These are phyloP conservation scores for Colletotrichum liriopes DNA, from an alignment of 2,329 filamentous ascomycete species.

Conservation along the genomic window DNA sequence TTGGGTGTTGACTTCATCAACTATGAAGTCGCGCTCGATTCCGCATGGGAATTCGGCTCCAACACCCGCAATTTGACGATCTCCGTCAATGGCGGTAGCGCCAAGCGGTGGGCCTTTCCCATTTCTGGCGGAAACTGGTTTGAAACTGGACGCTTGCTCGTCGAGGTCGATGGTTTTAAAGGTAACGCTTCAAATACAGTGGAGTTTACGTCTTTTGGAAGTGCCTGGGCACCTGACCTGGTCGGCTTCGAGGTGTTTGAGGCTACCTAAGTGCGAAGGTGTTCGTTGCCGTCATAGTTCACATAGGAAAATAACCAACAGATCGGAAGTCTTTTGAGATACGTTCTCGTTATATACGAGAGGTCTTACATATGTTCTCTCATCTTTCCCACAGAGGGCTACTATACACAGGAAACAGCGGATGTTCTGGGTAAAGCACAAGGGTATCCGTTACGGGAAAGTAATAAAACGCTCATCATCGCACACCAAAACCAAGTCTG, in stretches of 20 bases:
- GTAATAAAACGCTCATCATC: background rate
- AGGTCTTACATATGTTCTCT: background rate
- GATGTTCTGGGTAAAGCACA: slow-evolving; percentile 6
- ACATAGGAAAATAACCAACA: background rate
- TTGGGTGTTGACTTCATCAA: slow-evolving; percentile 67
- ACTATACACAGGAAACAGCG: slow-evolving; percentile 6
- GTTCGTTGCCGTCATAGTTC: too few species aligned
- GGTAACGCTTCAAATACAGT: slow-evolving; percentile 57
- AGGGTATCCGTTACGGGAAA: slow-evolving; percentile 33
- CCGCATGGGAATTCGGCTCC: slow-evolving; percentile 54
- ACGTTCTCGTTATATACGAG: too few species aligned
- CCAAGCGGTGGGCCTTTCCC: slow-evolving; percentile 65
- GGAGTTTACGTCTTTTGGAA: slow-evolving; percentile 48
- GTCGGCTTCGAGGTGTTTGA: slow-evolving; percentile 56
- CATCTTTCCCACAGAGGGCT: background rate
- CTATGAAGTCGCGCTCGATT: slow-evolving; percentile 61
- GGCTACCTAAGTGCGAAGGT: background rate
- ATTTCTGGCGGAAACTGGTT: slow-evolving; percentile 67
- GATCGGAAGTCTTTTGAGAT: background rate
- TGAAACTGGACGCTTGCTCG: slow-evolving; percentile 61
- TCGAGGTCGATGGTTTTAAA: slow-evolving; percentile 63
- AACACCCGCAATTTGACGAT: slow-evolving; percentile 68
- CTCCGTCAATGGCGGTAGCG: slow-evolving; percentile 58
- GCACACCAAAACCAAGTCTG: slow-evolving; percentile 11
- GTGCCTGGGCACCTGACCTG: slow-evolving; percentile 57